A percentile compares a stretch with the other conserved stretches of the same genome.
These are phyloP conservation scores for Penicillium aurantiogriseum DNA, from an alignment of 2,329 filamentous ascomycete species.

Conservation along the genomic window DNA sequence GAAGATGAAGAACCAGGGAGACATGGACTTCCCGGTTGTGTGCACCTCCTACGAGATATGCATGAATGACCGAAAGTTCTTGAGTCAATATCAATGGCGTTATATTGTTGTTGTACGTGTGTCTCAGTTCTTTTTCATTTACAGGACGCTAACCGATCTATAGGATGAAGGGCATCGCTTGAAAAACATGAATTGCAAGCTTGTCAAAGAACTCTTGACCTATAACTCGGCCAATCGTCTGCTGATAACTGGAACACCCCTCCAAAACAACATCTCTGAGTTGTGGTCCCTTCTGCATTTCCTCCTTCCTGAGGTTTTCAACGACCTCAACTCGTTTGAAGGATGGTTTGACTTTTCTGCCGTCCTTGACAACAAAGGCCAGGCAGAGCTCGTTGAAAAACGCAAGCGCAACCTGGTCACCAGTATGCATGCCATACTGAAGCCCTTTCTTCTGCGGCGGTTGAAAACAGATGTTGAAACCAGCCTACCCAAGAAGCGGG, in stretches of 20 bases:
- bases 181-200: conserved; percentile 92
- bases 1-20: conserved; percentile 63
- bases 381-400: conserved; percentile 75
- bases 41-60: conserved; percentile 97
- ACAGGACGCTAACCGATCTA: conserved; percentile 14
- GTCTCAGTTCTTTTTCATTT: not conserved
- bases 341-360: conserved; percentile 97
- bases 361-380: conserved; percentile 76
- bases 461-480: conserved; percentile 92
- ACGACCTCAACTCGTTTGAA: conserved; percentile 88
- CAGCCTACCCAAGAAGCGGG: conserved; percentile 89
- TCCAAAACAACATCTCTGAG: conserved; percentile 94
- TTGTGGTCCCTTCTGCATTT: conserved; percentile 95
- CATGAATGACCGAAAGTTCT: conserved; percentile 77
- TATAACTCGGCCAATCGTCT: conserved; percentile 89
- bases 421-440: conserved; percentile 88
- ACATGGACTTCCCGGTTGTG: conserved; percentile 78
- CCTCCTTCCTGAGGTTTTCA: conserved; percentile 86
- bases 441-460: conserved; percentile 81
- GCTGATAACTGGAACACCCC: conserved; percentile 87
- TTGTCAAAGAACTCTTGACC: conserved; percentile 83
- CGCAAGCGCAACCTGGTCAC: conserved; percentile 75
- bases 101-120: conserved; percentile 82
- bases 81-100: conserved; percentile 87
- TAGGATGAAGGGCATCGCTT: conserved; percentile 93